A percentile compares a stretch with the other conserved stretches of the same genome.
Conservation (phyloP, 805 yeast genomes). For the Zygotorulaspora chibaensis region DNA sequence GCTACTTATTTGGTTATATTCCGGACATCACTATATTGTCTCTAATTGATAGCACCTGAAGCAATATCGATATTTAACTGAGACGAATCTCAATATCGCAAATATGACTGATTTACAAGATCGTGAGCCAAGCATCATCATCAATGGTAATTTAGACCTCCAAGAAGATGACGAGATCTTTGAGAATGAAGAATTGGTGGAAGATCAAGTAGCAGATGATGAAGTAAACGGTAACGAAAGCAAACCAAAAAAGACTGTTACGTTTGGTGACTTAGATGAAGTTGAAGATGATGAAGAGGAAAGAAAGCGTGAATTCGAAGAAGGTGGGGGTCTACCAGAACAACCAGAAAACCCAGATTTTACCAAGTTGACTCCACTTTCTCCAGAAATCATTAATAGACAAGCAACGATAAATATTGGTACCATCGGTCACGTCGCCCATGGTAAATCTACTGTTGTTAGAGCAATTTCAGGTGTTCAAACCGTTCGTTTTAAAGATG, state of each 20-base stretch:
- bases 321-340: constrained; percentile 97
- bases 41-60: not conserved
- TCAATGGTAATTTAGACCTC: constrained; percentile 52
- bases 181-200: constrained; percentile 39
- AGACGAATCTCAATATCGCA: not conserved
- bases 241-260: constrained; percentile 64
- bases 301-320: constrained; percentile 83
- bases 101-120: constrained; percentile 76
- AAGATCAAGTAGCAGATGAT: constrained; percentile 27
- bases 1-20: no score
- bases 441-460: constrained; percentile 90
- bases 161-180: constrained; percentile 29
- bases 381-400: constrained; percentile 94
- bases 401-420: constrained; percentile 99
- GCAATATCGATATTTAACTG: not conserved
- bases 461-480: constrained; percentile 98
- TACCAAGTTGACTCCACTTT: constrained; percentile 71
- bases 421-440: constrained; percentile 94
- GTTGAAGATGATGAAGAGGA: constrained; percentile 69
- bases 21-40: not conserved
- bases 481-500: constrained; percentile 98
- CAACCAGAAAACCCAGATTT: constrained; percentile 92
- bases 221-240: constrained; percentile 38
- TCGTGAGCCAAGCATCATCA: constrained; percentile 80
- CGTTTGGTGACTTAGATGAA: constrained; percentile 68